Base-by-base conservation (phyloP, 192 early-diverging fungal genomes). In the Coemansia sp. region DNA sequence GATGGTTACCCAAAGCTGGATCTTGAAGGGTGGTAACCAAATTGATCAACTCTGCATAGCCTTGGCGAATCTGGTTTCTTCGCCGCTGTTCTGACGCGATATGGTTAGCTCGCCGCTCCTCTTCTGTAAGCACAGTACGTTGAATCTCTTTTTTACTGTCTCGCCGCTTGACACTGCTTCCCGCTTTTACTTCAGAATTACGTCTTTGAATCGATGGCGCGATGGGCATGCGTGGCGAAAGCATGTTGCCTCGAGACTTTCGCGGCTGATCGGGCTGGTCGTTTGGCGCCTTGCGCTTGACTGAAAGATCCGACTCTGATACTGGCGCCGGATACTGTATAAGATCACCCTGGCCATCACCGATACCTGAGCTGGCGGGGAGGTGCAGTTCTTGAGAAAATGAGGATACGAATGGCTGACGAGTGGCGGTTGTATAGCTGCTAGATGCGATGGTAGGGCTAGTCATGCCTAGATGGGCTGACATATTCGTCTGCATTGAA, bases 61-160 rank as follows among this genome's bases (percentile, higher is more conserved):
- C 95, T 48, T 89, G 75, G 23, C 92, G 85, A 69, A 97, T 97
- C 72, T 95, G 93, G 60, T 93, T 90, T 45, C 95, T 79, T 56
- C 95, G 86, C 60, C 92, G 90, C 79, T 97, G 92, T 69, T 97
- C 95, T 12, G 91, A 93, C 2, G 91, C 93, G 84, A 97, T 97
- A 72, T 97, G 95, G 79, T 96, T 96, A 15, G 90, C 88, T 58
- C 91, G 89, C 73, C 94, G 94, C 72, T 94, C 90, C 17, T 91
- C 91, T 25, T 96, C 94, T 1, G 94, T 90, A 56, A 95, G 80
- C n/a, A 90, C 59, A 32, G 87, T 85, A 55, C 89, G 77, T 59
- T 63, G 68, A 1, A 58, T 14, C 19, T 27, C 22, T 50, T 74
- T 74, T 39, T 80, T 80, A 29, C 51, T 57, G 5, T 74, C 72